Conservation (phyloP, 441 rosid genomes). For the Corymbia calophylla region DNA sequence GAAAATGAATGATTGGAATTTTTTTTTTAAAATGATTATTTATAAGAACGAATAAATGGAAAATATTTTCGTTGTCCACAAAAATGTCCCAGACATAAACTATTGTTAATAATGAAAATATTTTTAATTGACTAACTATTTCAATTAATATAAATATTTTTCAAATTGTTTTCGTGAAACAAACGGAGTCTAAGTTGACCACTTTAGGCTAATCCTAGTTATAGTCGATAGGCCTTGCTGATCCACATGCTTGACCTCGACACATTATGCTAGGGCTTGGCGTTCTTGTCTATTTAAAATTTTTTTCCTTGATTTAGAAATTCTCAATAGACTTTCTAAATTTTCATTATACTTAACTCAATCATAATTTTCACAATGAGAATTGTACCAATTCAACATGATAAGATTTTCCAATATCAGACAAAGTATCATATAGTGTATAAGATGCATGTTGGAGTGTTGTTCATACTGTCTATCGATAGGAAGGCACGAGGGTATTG, state of each 20-base stretch:
- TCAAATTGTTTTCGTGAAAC: neutral
- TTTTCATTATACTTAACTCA: no score
- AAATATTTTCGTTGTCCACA: neutral
- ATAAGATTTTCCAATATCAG: neutral
- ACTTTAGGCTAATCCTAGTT: neutral
- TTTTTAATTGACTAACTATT: neutral
- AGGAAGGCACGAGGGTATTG: neutral
- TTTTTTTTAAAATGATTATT: no score
- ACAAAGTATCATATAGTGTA: neutral
- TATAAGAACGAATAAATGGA: no score
- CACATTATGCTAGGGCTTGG: neutral
- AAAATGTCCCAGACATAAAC: no score
- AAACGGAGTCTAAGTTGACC: no score
- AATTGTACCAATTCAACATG: neutral
- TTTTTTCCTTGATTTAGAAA: neutral
- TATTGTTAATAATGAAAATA: neutral
- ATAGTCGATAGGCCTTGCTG: neutral
- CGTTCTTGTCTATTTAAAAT: neutral
- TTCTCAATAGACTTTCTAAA: neutral
- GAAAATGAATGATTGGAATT: no score
- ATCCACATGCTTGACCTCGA: neutral
- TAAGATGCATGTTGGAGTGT: neutral
- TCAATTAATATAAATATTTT: neutral
- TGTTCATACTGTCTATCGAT: neutral
- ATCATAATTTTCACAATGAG: neutral